Evolutionary conservation across 495 filamentous ascomycete genomes (phyloP), one percentile per base, ranked within the genome.

Genomic region (Aspergillus asperescens): DNA sequence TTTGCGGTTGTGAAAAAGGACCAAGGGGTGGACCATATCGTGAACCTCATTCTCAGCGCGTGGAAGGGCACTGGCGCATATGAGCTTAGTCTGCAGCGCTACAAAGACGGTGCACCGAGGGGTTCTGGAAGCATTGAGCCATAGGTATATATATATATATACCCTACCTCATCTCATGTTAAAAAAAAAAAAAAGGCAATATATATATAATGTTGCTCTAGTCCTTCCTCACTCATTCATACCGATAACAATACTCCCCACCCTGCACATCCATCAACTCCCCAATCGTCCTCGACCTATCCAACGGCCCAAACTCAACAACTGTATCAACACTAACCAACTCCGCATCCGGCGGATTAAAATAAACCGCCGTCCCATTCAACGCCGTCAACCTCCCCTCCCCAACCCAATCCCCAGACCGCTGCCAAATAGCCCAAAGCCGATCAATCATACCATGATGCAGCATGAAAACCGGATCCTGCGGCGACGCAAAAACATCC

Each of bases 1-100:
- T 97, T 97, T 65, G 93, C 92, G 20, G 85, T 92, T 75, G 93
- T 98, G 1, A 97, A 96, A 84, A 81, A 95, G 70, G 88, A 85
- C 12, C 85, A 86, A 56, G 87, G 82, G 1, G 78, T 97, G 9
- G 77, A 89, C 40, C 80, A 88, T 70, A 95, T 98, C 66, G 83
- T 95, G 13, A 82, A 85, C 25, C 72, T 97, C 74, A 87, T 98
- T 45, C 37, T 95, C 56, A 94, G 89, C 66, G 91, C 93, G 27
- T 98, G 92, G 92, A 92, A 81, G 76, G 82, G 79, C 7, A 89
- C 85, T 62, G 91, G 92, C 25, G 91, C 91, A 54, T 76, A 77
- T 62, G 78, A 82, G 55, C 60, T 69, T 48, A 70, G 71, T 63
- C 62, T 79, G 74, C 62, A 73, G 69, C 55, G 76, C 62, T 80